These are phyloP conservation scores for Salix brachista DNA, from an alignment of 345 rosid genomes.

Conservation along the genomic window DNA sequence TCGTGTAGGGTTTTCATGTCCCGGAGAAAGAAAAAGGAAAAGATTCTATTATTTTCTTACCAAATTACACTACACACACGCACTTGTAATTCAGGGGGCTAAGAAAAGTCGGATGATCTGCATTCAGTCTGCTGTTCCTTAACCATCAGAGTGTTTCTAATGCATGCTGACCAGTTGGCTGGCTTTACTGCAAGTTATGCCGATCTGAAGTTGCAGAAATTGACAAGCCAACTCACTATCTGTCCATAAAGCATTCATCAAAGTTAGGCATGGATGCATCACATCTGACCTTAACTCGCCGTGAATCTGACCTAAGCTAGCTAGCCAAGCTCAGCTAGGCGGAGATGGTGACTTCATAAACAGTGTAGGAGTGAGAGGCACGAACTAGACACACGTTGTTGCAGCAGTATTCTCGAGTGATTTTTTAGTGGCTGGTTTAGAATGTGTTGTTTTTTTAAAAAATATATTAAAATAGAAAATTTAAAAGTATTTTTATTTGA, in stretches of 20 bases:
- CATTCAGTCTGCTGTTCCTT: background rate
- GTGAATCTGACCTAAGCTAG: background rate
- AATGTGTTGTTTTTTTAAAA: too few relatives aligned
- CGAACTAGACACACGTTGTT: too few relatives aligned
- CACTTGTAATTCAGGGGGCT: background rate
- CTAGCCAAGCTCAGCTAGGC: background rate
- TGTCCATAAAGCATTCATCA: background rate
- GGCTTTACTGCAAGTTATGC: background rate
- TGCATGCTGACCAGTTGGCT: background rate
- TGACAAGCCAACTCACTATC: background rate
- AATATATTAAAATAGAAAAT: too few relatives aligned
- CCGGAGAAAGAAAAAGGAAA: background rate
- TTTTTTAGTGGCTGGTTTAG: too few relatives aligned
- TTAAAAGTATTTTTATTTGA: too few relatives aligned
- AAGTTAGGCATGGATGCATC: background rate
- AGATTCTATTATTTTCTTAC: background rate
- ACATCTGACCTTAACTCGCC: background rate
- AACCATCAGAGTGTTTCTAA: background rate
- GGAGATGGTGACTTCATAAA: too few relatives aligned
- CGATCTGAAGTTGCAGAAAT: background rate
- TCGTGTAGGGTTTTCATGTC: background rate
- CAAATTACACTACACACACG: background rate
- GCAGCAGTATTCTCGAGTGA: background rate
- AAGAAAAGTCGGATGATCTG: background rate
- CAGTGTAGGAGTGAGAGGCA: too few relatives aligned